A percentile compares a stretch with the other conserved stretches of the same genome.
These are phyloP conservation scores for Auricularia cornea DNA, from an alignment of 768 basidiomycete genomes.

Conservation along the genomic window DNA sequence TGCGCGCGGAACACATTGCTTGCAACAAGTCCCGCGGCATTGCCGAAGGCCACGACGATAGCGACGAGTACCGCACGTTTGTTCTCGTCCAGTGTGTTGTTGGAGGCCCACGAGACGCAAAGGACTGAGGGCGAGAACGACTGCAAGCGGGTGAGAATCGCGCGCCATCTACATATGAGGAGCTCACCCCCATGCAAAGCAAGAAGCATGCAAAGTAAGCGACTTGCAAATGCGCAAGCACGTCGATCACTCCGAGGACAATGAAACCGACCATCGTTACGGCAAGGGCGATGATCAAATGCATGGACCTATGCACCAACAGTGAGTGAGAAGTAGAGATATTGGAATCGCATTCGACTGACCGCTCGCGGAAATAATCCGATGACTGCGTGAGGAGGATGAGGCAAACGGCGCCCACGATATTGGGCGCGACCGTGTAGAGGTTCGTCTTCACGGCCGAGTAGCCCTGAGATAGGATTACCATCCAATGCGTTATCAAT, in stretches of 20 bases:
- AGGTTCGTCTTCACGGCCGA: constrained; percentile 45
- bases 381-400: constrained; percentile 41
- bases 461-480: constrained; percentile 27
- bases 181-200: constrained; percentile 39
- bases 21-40: constrained; percentile 37
- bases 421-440: constrained; percentile 44
- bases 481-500: too few species aligned
- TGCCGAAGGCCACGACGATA: constrained; percentile 42
- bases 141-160: not conserved
- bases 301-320: constrained; percentile 3
- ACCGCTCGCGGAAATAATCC: constrained; percentile 42
- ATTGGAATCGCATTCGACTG: constrained; percentile 31
- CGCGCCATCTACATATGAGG: too few species aligned
- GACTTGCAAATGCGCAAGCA: constrained; percentile 29
- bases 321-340: constrained; percentile 11
- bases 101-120: constrained; percentile 30
- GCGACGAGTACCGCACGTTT: constrained; percentile 42
- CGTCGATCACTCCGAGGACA: constrained; percentile 37
- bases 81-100: constrained; percentile 43
- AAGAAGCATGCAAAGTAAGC: constrained; percentile 52
- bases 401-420: constrained; percentile 39
- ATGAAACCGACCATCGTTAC: constrained; percentile 8
- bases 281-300: constrained; percentile 9
- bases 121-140: not conserved
- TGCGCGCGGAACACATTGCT: constrained; percentile 44